Percentiles rank a stretch among this genome's conserved stretches.
Evolutionary conservation across 345 rosid genomes (phyloP).

Genomic region (Abelmoschus esculentus): DNA sequence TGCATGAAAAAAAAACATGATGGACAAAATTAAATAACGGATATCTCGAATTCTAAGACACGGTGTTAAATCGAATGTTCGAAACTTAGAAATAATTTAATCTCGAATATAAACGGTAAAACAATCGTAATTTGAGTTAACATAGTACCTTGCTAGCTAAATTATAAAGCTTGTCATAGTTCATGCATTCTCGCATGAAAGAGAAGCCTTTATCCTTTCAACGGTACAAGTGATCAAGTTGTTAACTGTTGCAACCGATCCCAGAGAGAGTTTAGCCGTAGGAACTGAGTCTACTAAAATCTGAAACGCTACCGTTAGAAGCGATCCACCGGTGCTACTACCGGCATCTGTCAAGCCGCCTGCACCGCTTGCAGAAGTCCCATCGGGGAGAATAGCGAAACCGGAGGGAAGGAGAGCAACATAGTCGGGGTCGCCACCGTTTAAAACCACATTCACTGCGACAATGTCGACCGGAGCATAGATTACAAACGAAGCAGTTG

Average conservation of each 20-base stretch:
- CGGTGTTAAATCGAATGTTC: too few species aligned
- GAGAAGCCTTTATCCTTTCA: conserved; percentile 52
- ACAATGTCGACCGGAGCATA: conserved; percentile 54
- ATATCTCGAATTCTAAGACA: not conserved
- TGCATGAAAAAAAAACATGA: conserved; percentile 16
- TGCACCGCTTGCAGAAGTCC: conserved; percentile 10
- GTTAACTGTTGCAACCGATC: conserved; percentile 78
- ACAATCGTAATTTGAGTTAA: not conserved
- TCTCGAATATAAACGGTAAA: not conserved
- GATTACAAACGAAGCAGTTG: conserved; percentile 47
- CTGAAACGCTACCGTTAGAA: conserved; percentile 72
- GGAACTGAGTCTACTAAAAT: conserved; percentile 59
- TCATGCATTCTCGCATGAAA: conserved; percentile 34
- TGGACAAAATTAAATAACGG: not conserved
- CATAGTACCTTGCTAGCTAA: conserved; percentile 9
- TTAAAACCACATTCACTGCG: conserved; percentile 37
- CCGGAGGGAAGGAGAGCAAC: conserved; percentile 64
- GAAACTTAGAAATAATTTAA: too few species aligned
- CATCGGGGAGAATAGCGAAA: conserved; percentile 55
- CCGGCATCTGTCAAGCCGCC: conserved; percentile 1
- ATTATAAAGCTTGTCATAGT: not conserved
- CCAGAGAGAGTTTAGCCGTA: conserved; percentile 49
- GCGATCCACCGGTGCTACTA: conserved; percentile 47
- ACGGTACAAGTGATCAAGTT: conserved; percentile 60
- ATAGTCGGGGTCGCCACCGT: conserved; percentile 44